Evolutionary conservation across 1,139 yeast species (phyloP).

Genomic region (Pneumocystis canis): DNA sequence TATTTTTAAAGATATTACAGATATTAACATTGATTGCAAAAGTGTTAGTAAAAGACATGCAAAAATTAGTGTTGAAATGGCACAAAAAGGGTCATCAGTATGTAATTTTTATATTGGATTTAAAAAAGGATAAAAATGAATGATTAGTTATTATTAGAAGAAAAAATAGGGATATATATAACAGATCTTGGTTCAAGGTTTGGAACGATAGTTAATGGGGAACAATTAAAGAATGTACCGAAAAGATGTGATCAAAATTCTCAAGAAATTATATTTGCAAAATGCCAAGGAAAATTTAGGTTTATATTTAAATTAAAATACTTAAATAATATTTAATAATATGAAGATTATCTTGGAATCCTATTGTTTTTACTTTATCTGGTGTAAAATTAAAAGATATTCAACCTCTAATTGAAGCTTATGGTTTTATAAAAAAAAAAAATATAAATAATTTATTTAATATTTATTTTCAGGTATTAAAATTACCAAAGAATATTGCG

Average conservation of each 20-base stretch:
- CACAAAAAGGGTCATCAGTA: not conserved
- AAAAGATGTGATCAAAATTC: not conserved
- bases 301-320: not conserved
- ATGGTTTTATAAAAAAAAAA: not conserved
- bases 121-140: not conserved
- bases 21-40: constrained; percentile 3
- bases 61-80: not conserved
- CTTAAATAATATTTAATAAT: not conserved
- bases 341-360: constrained; percentile 5
- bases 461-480: constrained; percentile 5
- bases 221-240: not conserved
- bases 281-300: not conserved
- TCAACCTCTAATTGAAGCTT: not conserved
- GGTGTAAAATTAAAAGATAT: constrained; percentile 4
- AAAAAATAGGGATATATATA: constrained; percentile 1
- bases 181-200: constrained; percentile 5
- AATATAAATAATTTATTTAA: not conserved
- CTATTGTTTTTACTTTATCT: constrained; percentile 5
- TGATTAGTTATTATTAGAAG: not conserved
- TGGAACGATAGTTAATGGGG: constrained; percentile 1
- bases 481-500: constrained; percentile 1
- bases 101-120: not conserved
- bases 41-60: constrained; percentile 5
- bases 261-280: not conserved
- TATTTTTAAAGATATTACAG: not conserved